These are phyloP conservation scores for Candida ascalaphidarum DNA, from an alignment of 805 yeast species.

Conservation along the genomic window DNA sequence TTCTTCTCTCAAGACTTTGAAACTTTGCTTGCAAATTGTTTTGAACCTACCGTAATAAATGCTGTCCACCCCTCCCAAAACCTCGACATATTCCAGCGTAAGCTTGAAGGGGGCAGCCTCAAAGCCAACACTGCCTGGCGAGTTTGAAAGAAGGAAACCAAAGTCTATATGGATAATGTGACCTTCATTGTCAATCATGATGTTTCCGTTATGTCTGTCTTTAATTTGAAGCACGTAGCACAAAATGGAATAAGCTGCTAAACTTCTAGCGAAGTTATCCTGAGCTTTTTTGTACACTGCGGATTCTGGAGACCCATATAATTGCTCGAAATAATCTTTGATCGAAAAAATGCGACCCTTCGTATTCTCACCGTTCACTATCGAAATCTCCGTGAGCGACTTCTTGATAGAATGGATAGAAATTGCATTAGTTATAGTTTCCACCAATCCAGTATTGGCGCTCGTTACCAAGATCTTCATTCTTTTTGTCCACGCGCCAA, in stretches of 20 bases:
- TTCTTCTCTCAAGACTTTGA: slow-evolving; percentile 62
- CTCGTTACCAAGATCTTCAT: slow-evolving; percentile 92
- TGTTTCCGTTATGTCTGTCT: slow-evolving; percentile 95
- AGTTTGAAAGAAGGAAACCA: slow-evolving; percentile 85
- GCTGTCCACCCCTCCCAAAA: slow-evolving; percentile 73
- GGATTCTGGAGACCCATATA: slow-evolving; percentile 60
- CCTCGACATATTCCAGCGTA: slow-evolving; percentile 80
- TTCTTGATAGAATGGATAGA: slow-evolving; percentile 93
- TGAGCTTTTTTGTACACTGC: slow-evolving; percentile 64
- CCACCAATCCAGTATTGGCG: slow-evolving; percentile 85
- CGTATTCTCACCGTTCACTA: slow-evolving; percentile 58
- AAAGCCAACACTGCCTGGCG: slow-evolving; percentile 96
- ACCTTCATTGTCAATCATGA: slow-evolving; percentile 93
- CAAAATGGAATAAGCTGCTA: slow-evolving; percentile 88
- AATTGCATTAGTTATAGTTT: slow-evolving; percentile 90
- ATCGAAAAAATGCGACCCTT: slow-evolving; percentile 65
- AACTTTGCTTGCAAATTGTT: slow-evolving; percentile 59
- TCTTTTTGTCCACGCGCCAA: slow-evolving; percentile 83
- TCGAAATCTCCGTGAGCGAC: slow-evolving; percentile 71
- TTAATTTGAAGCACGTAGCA: slow-evolving; percentile 88
- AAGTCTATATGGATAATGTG: slow-evolving; percentile 94
- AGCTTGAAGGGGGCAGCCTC: slow-evolving; percentile 97
- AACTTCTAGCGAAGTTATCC: slow-evolving; percentile 72
- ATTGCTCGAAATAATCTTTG: slow-evolving; percentile 66
- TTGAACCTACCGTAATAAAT: slow-evolving; percentile 54